A percentile compares a stretch with the other conserved stretches of the same genome.
phyloP scores from a whole-genome alignment of 2,329 filamentous ascomycete genomes.

The Diplodia seriata region DNA sequence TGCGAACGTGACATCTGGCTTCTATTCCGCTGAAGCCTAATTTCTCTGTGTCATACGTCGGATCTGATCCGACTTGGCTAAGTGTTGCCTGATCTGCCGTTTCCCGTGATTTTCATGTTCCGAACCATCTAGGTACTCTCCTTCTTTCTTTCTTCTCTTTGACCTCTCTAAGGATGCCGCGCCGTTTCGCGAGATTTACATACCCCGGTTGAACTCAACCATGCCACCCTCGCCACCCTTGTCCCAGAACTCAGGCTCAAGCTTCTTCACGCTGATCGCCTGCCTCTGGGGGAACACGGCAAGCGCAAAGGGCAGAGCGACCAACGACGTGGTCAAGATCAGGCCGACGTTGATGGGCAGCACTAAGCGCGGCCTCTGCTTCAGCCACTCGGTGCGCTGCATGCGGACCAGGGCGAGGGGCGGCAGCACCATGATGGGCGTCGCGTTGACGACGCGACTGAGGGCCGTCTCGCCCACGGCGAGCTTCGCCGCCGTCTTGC shows the following conservation, averaged over 20 bases:
- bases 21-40: not conserved
- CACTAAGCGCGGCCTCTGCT: slow-evolving; percentile 75
- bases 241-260: slow-evolving; percentile 88
- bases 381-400: slow-evolving; percentile 84
- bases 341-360: slow-evolving; percentile 85
- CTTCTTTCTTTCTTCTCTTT: not conserved
- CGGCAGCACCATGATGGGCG: slow-evolving; percentile 96
- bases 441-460: slow-evolving; percentile 89
- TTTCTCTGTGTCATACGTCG: slow-evolving; percentile 21
- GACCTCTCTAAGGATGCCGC: not conserved
- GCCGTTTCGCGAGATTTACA: slow-evolving; percentile 57
- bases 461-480: slow-evolving; percentile 93
- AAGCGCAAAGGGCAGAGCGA: slow-evolving; percentile 86
- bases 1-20: slow-evolving; percentile 26
- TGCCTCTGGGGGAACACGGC: slow-evolving; percentile 93
- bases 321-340: slow-evolving; percentile 85
- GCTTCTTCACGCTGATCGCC: slow-evolving; percentile 72
- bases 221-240: slow-evolving; percentile 78
- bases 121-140: not conserved
- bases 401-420: slow-evolving; percentile 84
- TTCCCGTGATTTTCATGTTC: not conserved
- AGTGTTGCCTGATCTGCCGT: not conserved
- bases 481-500: slow-evolving; percentile 82
- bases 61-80: slow-evolving; percentile 15
- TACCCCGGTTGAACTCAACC: slow-evolving; percentile 97